Evolutionary conservation across 768 basidiomycete species (phyloP).

Genomic region (Pleurotus djamor): DNA sequence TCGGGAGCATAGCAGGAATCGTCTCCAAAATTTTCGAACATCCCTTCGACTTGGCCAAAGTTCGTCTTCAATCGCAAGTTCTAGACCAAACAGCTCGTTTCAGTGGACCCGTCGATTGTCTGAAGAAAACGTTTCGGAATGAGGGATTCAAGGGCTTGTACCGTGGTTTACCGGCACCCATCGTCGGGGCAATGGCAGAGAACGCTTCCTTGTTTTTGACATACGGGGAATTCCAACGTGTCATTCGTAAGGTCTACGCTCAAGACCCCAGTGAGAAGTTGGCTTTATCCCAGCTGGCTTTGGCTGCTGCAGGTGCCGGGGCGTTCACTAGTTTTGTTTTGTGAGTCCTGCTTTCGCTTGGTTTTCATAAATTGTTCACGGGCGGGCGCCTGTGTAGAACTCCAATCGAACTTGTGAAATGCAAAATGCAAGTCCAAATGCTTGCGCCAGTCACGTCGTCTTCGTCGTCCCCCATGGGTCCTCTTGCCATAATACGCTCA

Average conservation of each 20-base stretch:
- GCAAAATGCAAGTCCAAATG: constrained; percentile 93
- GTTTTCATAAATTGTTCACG: neutral
- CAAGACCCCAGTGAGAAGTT: constrained; percentile 41
- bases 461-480: constrained; percentile 38
- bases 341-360: constrained; percentile 41
- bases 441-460: constrained; percentile 30
- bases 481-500: constrained; percentile 59
- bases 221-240: constrained; percentile 76
- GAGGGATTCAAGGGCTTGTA: constrained; percentile 89
- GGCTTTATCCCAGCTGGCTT: constrained; percentile 63
- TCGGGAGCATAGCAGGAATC: constrained; percentile 73
- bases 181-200: constrained; percentile 92
- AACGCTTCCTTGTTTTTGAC: constrained; percentile 89
- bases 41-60: constrained; percentile 92
- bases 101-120: constrained; percentile 86
- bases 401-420: constrained; percentile 87
- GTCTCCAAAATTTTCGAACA: constrained; percentile 87
- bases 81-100: constrained; percentile 68
- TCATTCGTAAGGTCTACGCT: constrained; percentile 43
- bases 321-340: constrained; percentile 84
- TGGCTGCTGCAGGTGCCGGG: constrained; percentile 89
- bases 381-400: constrained; percentile 46
- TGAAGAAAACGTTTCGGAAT: constrained; percentile 74
- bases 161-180: constrained; percentile 89
- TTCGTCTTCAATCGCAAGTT: constrained; percentile 86